Evolutionary conservation across 2,329 filamentous ascomycete species (phyloP).

Genomic region (Anthostomella pinea): DNA sequence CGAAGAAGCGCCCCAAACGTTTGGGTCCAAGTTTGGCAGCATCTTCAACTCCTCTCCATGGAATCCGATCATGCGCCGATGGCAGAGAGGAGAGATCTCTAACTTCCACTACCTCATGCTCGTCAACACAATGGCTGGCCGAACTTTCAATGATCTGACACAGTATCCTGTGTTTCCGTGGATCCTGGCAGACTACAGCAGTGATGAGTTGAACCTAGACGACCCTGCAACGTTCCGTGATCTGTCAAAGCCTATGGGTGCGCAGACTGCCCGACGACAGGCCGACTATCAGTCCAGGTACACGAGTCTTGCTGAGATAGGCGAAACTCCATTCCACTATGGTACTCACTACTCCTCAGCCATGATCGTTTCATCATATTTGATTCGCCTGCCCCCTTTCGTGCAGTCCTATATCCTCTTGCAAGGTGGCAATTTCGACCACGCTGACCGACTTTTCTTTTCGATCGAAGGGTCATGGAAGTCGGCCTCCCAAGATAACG

Average conservation of each 20-base stretch:
- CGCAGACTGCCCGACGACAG: slow-evolving; percentile 74
- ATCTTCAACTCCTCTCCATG: slow-evolving; percentile 83
- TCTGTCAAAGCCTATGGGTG: slow-evolving; percentile 93
- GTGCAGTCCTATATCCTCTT: slow-evolving; percentile 92
- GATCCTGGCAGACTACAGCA: slow-evolving; percentile 94
- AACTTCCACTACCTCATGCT: slow-evolving; percentile 99
- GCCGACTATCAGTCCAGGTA: slow-evolving; percentile 81
- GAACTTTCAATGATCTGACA: slow-evolving; percentile 96
- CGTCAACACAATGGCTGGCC: slow-evolving; percentile 93
- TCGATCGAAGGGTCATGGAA: slow-evolving; percentile 89
- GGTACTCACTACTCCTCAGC: slow-evolving; percentile 98
- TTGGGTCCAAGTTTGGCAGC: slow-evolving; percentile 87
- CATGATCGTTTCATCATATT: slow-evolving; percentile 96
- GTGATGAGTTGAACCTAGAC: slow-evolving; percentile 82
- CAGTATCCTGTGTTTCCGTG: slow-evolving; percentile 98
- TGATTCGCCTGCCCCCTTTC: slow-evolving; percentile 93
- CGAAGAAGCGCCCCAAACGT: slow-evolving; percentile 57
- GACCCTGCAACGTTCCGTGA: slow-evolving; percentile 86
- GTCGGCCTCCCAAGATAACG: slow-evolving; percentile 84
- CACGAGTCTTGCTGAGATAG: slow-evolving; percentile 85
- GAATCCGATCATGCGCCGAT: slow-evolving; percentile 82
- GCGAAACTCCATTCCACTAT: slow-evolving; percentile 91
- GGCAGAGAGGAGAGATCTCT: slow-evolving; percentile 92
- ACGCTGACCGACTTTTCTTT: slow-evolving; percentile 92
- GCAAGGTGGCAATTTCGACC: slow-evolving; percentile 94